Base-by-base conservation (phyloP, 495 filamentous ascomycete species). In the Pyrenula massariospora region DNA sequence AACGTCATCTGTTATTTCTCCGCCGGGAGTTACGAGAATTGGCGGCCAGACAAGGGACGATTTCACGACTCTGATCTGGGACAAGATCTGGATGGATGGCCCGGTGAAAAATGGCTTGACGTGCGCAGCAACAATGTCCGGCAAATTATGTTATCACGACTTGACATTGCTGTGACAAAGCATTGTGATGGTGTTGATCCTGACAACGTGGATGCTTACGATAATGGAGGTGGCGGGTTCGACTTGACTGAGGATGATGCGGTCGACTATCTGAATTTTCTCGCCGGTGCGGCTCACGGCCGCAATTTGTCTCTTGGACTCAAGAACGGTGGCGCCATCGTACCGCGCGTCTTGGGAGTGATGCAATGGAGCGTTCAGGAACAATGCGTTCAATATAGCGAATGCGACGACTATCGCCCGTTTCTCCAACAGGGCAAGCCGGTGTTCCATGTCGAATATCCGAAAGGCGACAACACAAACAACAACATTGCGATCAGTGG, bases 1-100 rank as follows among this genome's bases (percentile, higher is more conserved):
- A 82, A 76, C 50, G 79, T 87, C 23, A 84, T 88, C 56, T 89
- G 86, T 72, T 89, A 88, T 65, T 88, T 87, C 70, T 81, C 77
- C 11, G 86, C 84, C 0, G 86, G 86, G 3, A 80, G 75, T 15
- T 85, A 77, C 57, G 82, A 86, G 67, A 63, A 77, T 56, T 79
- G 73, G 66, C 77, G 84, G 3, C 65, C 71, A 3, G 86, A 89
- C 61, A 66, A 76, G 2, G 53, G 36, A 51, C 47, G 76, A 0
- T 89, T 88, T 68, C 58, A 63, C 1, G 22, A 60, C 0, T 59
- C 64, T 0, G 85, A 86, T 52, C 60, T 80, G 20, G 84, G 81
- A 12, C 66, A 70, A 1, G 59, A 60, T 11, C 63, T 89, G 3
- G 70, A 76, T 24, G 82, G 79, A 15, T 89, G 85, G 85, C 70